Evolutionary conservation across 495 filamentous ascomycete species (phyloP), one percentile per base, ranked within the genome.

Genomic region (Tuber indicum): DNA sequence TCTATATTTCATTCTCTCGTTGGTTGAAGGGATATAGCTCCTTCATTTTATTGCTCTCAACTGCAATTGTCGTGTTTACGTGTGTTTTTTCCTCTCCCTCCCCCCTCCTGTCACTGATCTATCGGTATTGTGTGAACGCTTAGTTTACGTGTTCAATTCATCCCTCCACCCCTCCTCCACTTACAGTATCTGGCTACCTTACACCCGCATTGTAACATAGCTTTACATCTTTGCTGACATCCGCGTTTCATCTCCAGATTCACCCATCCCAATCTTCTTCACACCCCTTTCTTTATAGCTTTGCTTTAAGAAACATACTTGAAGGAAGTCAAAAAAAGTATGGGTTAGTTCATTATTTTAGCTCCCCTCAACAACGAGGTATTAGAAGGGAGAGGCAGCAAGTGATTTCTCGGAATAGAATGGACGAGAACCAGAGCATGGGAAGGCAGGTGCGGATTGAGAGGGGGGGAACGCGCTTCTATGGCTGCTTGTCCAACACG

Each of bases 401-500:
- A 66, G 58, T 16, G 58, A 36, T 66, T 32, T 36, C 52, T 14
- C 58, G 5, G 58, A 66, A 36, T 66, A 66, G 58, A 66, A 66
- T 66, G 58, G 58, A 19, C 26, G 26, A 36, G 58, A 66, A 19
- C 1, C 26, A 19, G 58, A 66, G 26, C 6, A 66, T 66, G 58
- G 58, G 26, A 36, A 19, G 58, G 58, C 36, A 26, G 58, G 32
- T 36, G 58, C 26, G 58, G 58, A 26, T 66, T 36, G 12, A 66
- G 78, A 76, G 71, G 32, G 66, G 44, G 70, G 75, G 72, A 52
- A 80, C 77, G 78, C 66, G 74, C 71, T 80, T 80, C 74, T 77
- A 79, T 80, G 74, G 72, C n/a, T 36, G 75, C 47, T 26, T 76
- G 74, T 66, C 76, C 79, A 80, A 80, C 78, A 80, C 72, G 71